phyloP scores from a whole-genome alignment of 106 monocot genomes.

The Platanthera zijinensis region DNA sequence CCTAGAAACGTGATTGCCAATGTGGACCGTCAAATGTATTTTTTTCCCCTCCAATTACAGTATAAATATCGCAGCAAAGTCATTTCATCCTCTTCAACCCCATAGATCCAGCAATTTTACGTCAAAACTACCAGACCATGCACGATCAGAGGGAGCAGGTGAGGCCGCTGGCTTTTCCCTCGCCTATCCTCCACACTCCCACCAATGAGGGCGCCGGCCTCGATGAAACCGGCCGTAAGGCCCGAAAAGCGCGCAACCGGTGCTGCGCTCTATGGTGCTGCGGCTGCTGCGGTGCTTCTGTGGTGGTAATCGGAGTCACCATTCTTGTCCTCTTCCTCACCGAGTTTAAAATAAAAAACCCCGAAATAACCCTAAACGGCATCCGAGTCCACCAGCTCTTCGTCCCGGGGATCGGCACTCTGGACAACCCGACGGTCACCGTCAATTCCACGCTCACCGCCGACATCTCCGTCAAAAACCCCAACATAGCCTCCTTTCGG shows the following conservation, averaged over 20 bases:
- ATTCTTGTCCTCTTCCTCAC: slow-evolving; percentile 60
- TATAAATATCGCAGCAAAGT: too few relatives aligned
- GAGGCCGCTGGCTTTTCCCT: not conserved
- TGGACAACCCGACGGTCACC: slow-evolving; percentile 8
- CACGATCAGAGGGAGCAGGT: too few relatives aligned
- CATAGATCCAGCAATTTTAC: too few relatives aligned
- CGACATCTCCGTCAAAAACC: slow-evolving; percentile 64
- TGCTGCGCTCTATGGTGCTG: slow-evolving; percentile 32
- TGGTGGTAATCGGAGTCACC: slow-evolving; percentile 36
- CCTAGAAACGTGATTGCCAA: too few relatives aligned
- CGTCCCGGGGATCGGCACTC: not conserved
- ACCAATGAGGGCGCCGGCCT: not conserved
- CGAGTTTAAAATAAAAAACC: slow-evolving; percentile 51
- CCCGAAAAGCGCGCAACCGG: slow-evolving; percentile 2
- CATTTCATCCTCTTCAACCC: too few relatives aligned
- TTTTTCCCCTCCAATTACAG: too few relatives aligned
- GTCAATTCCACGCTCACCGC: slow-evolving; percentile 49
- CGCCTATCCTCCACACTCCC: not conserved
- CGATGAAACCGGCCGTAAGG: slow-evolving; percentile 1
- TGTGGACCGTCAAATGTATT: too few relatives aligned
- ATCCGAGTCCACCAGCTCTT: slow-evolving; percentile 17
- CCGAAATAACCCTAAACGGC: slow-evolving; percentile 40
- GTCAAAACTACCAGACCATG: too few relatives aligned
- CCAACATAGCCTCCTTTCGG: slow-evolving; percentile 57
- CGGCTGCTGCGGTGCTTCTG: slow-evolving; percentile 31